A percentile compares a stretch with the other conserved stretches of the same genome.
Conservation (phyloP, 2,329 filamentous ascomycete species). For the Alternaria viburni region DNA sequence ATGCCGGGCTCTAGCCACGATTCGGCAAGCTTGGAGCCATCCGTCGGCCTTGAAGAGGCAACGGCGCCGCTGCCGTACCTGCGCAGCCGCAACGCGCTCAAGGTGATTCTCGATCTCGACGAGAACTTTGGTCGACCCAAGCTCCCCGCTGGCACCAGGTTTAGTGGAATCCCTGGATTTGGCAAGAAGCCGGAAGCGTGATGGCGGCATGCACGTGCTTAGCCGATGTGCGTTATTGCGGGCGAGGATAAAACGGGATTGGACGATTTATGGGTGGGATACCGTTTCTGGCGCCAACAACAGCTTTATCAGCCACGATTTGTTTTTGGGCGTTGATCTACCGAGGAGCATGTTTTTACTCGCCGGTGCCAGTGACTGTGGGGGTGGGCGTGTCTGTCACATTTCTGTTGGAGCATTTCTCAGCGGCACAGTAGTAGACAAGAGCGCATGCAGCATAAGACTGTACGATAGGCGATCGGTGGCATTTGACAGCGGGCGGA, state of each 20-base stretch:
- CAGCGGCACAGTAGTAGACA: slow-evolving; percentile 21
- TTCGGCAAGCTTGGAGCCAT: slow-evolving; percentile 62
- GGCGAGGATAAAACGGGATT: slow-evolving; percentile 42
- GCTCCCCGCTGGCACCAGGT: slow-evolving; percentile 54
- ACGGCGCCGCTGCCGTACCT: slow-evolving; percentile 69
- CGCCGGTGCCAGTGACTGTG: slow-evolving; percentile 23
- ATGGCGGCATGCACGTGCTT: slow-evolving; percentile 17
- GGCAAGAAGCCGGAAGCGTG: slow-evolving; percentile 39
- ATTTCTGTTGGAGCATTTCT: slow-evolving; percentile 8
- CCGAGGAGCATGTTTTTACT: slow-evolving; percentile 23
- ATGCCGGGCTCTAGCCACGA: slow-evolving; percentile 71
- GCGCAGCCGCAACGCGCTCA: slow-evolving; percentile 86
- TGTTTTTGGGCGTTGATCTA: slow-evolving; percentile 35
- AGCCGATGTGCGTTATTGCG: slow-evolving; percentile 14
- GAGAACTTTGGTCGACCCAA: slow-evolving; percentile 85
- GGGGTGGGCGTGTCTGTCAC: slow-evolving; percentile 13
- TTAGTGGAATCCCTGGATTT: slow-evolving; percentile 46
- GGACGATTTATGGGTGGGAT: slow-evolving; percentile 29
- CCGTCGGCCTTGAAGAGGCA: slow-evolving; percentile 68
- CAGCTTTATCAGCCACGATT: slow-evolving; percentile 34
- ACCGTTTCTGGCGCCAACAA: slow-evolving; percentile 25
- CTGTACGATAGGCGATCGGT: slow-evolving; percentile 29
- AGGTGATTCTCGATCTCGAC: slow-evolving; percentile 93
- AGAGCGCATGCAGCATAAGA: slow-evolving; percentile 20
- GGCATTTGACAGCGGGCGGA: slow-evolving; percentile 1